Evolutionary conservation across 371 early-diverging fungal species (phyloP), one percentile per base, ranked within the genome.

Genomic region (Vavraia culicis): DNA sequence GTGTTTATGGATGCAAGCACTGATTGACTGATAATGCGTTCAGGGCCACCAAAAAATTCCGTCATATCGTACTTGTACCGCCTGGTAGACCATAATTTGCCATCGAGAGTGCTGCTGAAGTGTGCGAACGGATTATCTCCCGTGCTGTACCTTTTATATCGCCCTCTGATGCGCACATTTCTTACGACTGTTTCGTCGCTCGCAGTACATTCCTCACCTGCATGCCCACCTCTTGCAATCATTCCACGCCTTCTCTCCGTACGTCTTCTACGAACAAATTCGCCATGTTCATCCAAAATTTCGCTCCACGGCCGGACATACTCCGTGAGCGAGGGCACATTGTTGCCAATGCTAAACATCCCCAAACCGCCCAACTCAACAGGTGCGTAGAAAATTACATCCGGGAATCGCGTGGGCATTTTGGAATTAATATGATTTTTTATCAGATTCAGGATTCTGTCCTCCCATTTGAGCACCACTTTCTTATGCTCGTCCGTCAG

Each of bases 351-450:
- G 11, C 44, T 55, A 36, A 91, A 72, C 91, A 98, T 89, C 52
- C 89, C 89, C 15, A 98, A 74, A 51, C 99, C 96, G 60, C 96
- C 96, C 52, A 88, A 69, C 71, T 90, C 88, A 73, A 82, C 83
- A 3, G 86, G 77, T 73, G 63, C 70, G 72, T 80, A 83, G 68
- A 88, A 85, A 0, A 90, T 79, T 2, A 85, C 85, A 13, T 87
- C 87, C 33, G 96, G 96, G 78, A 93, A 93, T 66, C 98, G 77
- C 21, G 77, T 77, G 52, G 93, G 89, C 89, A 93, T 93, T 72
- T 91, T 91, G 41, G 84, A 83, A 72, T 94, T 94, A 56, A 98
- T 77, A 59, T 88, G 89, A 68, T 85, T 85, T 78, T 90, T 94
- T 69, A 98, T 80, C 48, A 31, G 41, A 18, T 10, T 49, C 7